Evolutionary conservation across 164 flowering plant genomes (phyloP), one percentile per base, ranked within the genome.

Genomic region (Sextonia rubra): DNA sequence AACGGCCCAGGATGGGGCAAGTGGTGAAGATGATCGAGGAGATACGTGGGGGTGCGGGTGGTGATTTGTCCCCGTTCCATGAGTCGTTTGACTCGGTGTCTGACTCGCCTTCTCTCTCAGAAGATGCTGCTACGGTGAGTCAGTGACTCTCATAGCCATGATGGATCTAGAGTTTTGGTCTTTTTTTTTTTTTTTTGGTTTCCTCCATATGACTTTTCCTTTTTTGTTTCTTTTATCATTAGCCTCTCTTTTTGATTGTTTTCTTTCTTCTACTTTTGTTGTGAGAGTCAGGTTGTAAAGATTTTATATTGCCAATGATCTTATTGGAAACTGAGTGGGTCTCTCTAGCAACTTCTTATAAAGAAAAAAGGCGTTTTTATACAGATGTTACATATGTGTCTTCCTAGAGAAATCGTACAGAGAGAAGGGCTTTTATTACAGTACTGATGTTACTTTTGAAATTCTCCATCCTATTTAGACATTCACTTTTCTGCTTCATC

Each of bases 11-110:
- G 76, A 89, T 90, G 79, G 62, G 83, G 63, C 64, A 82, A 22
- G 91, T 91, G 6, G 82, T 87, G 66, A 90, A 84, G 80, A 85
- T 89, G 95, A 89, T 91, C 9, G 93, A 93, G 58, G 97, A 91
- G 83, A 73, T 91, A 6, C 79, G 88, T 24, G 93, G 93, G 3
- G 55, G 74, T 1, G 58, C 0, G 3, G 66, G 73, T 3, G 90
- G 80, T 1, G 92, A 83, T 75, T 83, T 73, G 4, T 89, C 95
- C 0, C 97, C 95, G 0, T 82, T 84, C 15, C 89, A 83, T 17
- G 93, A 88, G 2, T 75, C 77, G 0, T 66, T 74, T 8, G 91
- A 83, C 75, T 88, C 92, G 0, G 88, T 83, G 14, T 84, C 93
- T 0, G 93, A 90, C 37, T 90, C 96, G 6, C 96, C 94, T 2